phyloP scores from a whole-genome alignment of 495 filamentous ascomycete genomes.

The Aspergillus kassunensis region DNA sequence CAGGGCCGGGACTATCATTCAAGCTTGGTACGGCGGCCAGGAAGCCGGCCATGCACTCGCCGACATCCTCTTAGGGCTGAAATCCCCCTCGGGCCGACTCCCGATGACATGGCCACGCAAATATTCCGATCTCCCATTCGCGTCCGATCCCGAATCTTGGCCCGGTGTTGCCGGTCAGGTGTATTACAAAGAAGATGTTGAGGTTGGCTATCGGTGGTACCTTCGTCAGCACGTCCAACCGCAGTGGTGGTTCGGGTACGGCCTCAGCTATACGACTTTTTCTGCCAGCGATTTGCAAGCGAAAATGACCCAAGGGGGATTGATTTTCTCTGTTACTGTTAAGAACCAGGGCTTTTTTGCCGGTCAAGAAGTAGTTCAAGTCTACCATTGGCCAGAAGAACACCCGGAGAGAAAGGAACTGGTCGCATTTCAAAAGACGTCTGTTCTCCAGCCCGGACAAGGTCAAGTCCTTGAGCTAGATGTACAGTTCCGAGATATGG shows the following conservation, averaged over 20 bases:
- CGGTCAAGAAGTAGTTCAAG: no score
- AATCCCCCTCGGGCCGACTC: constrained; percentile 70
- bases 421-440: no score
- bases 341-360: no score
- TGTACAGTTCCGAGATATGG: no score
- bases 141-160: constrained; percentile 58
- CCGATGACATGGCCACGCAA: constrained; percentile 74
- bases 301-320: no score
- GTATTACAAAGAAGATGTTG: constrained; percentile 68
- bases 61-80: constrained; percentile 72
- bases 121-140: constrained; percentile 50
- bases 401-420: no score
- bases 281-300: no score
- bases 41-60: constrained; percentile 75
- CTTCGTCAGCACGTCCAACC: constrained; percentile 54
- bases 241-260: constrained; percentile 73
- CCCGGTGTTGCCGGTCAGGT: constrained; percentile 50
- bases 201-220: constrained; percentile 80
- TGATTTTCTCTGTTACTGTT: no score
- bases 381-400: no score
- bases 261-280: constrained; percentile 58
- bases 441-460: no score
- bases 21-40: constrained; percentile 78
- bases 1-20: constrained; percentile 73
- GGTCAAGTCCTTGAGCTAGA: no score